Evolutionary conservation across 2,329 filamentous ascomycete species (phyloP).

Genomic region (Penicillium brasilianum): DNA sequence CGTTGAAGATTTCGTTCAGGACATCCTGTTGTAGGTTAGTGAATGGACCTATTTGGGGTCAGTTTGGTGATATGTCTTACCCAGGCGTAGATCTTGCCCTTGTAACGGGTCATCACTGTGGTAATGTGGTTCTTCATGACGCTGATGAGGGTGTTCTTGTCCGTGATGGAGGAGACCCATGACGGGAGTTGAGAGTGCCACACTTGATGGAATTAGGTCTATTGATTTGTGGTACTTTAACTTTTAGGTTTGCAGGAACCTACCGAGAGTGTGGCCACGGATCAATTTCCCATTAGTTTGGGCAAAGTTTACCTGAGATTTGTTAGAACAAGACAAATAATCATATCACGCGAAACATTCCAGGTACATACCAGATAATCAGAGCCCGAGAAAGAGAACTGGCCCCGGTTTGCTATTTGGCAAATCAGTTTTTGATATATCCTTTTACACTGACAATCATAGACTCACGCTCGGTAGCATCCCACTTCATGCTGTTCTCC

Average conservation of each 20-base stretch:
- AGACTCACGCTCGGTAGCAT: constrained; percentile 59
- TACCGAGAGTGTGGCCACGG: constrained; percentile 65
- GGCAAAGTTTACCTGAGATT: constrained; percentile 48
- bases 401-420: background rate
- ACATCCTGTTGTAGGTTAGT: constrained; percentile 30
- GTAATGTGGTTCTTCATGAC: constrained; percentile 56
- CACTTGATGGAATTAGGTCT: constrained; percentile 19
- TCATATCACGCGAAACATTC: background rate
- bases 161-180: constrained; percentile 45
- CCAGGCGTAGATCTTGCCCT: constrained; percentile 45
- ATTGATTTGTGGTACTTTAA: background rate
- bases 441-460: background rate
- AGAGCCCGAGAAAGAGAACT: background rate
- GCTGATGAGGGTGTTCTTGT: constrained; percentile 54
- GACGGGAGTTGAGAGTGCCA: constrained; percentile 48
- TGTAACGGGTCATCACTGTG: constrained; percentile 41
- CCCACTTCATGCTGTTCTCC: constrained; percentile 69
- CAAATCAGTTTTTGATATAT: background rate
- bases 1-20: constrained; percentile 46
- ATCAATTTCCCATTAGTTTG: constrained; percentile 52
- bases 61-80: constrained; percentile 18
- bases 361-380: constrained; percentile 4
- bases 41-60: background rate
- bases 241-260: background rate
- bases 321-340: background rate